These are phyloP conservation scores for Cyclotella sp. DNA, from an alignment of 108 stramenopile genomes.

Conservation along the genomic window DNA sequence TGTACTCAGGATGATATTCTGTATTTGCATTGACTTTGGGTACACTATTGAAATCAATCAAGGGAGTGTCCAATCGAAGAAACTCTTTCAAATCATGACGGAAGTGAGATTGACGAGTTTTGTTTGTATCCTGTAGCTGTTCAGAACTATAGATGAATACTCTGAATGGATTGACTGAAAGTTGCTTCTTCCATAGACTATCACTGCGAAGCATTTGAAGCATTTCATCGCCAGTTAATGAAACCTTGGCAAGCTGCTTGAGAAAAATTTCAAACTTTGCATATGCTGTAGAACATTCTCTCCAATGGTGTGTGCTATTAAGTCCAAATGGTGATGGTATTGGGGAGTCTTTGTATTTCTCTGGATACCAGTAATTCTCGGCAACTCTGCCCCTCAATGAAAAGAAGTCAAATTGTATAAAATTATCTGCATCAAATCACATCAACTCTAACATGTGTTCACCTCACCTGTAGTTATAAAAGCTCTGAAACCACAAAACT, in stretches of 20 bases:
- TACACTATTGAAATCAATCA: conserved; percentile 22
- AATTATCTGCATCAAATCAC: background rate
- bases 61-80: conserved; percentile 22
- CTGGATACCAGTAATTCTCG: conserved; percentile 11
- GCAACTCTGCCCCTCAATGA: background rate
- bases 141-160: conserved; percentile 36
- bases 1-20: conserved; percentile 15
- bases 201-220: conserved; percentile 13
- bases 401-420: background rate
- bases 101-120: conserved; percentile 18
- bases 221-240: conserved; percentile 6
- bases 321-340: conserved; percentile 21
- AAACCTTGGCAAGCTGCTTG: conserved; percentile 32
- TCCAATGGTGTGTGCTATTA: conserved; percentile 15
- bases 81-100: conserved; percentile 29
- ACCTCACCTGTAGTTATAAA: conserved; percentile 45
- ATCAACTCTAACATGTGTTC: background rate
- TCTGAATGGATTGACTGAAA: conserved; percentile 36
- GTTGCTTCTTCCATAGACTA: conserved; percentile 14
- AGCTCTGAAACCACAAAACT: conserved; percentile 45
- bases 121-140: conserved; percentile 31
- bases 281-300: conserved; percentile 7
- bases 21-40: conserved; percentile 13
- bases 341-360: background rate
- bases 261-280: conserved; percentile 33